A percentile compares a stretch with the other conserved stretches of the same genome.
These are phyloP conservation scores for Mikania micrantha DNA, from an alignment of 129 eudicot genomes.

Conservation along the genomic window DNA sequence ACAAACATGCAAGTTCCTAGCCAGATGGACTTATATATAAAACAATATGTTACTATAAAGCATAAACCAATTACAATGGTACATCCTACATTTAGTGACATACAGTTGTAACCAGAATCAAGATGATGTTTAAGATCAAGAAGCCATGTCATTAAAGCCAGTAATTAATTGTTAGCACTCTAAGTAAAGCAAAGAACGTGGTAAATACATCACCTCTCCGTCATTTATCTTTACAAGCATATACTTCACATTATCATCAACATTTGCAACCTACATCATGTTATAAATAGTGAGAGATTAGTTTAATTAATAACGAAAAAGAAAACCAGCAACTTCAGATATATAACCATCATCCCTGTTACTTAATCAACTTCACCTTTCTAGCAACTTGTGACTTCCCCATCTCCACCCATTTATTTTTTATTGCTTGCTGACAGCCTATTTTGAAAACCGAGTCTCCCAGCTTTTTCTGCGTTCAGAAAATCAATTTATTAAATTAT, in stretches of 20 bases:
- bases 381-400: constrained; percentile 53
- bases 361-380: constrained; percentile 54
- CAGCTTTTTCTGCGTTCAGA: constrained; percentile 60
- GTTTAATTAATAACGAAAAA: background rate
- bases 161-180: background rate
- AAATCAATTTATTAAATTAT: constrained; percentile 9
- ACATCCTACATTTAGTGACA: background rate
- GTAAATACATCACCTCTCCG: constrained; percentile 55
- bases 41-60: background rate
- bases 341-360: background rate
- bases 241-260: constrained; percentile 71
- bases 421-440: constrained; percentile 65
- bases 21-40: background rate
- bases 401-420: constrained; percentile 84
- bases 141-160: background rate
- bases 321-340: constrained; percentile 4
- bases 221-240: constrained; percentile 50
- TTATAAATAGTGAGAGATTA: background rate
- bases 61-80: background rate
- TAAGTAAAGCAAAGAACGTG: background rate
- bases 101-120: background rate
- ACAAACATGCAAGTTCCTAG: constrained; percentile 4
- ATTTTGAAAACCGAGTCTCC: constrained; percentile 51
- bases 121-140: background rate
- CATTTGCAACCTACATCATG: constrained; percentile 53